Conservation (phyloP, 768 basidiomycete genomes). For the Hysterangium stoloniferum region DNA sequence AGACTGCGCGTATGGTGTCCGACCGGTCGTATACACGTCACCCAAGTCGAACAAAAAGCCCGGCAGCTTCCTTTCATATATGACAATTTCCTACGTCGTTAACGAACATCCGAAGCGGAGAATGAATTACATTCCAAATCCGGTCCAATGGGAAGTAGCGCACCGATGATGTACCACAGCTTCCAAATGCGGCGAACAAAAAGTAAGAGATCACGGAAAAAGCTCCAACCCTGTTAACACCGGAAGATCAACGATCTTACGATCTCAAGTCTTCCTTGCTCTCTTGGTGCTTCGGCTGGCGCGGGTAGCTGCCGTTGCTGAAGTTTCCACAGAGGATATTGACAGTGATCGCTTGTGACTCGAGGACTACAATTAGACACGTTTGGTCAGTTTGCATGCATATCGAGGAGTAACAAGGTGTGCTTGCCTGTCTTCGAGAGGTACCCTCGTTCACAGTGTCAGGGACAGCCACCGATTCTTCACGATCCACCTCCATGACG, state of each 20-base stretch:
- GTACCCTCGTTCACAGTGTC: constrained; percentile 44
- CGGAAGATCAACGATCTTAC: background rate
- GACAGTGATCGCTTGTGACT: constrained; percentile 16
- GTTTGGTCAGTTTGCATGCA: background rate
- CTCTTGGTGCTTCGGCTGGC: constrained; percentile 7
- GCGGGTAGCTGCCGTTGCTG: constrained; percentile 11
- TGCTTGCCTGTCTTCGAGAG: constrained; percentile 5
- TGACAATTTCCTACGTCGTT: too few species aligned
- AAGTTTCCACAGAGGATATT: constrained; percentile 15
- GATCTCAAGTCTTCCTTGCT: background rate
- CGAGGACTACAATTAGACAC: background rate
- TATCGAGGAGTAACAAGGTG: constrained; percentile 18
- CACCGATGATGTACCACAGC: background rate
- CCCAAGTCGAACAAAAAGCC: background rate
- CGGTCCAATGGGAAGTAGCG: background rate
- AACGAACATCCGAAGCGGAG: background rate
- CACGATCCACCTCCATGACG: constrained; percentile 6
- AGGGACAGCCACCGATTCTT: constrained; percentile 51
- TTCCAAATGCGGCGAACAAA: background rate
- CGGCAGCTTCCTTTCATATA: too few species aligned
- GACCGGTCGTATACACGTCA: background rate
- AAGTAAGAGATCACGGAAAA: background rate
- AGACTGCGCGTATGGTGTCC: background rate
- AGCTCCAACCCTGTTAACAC: too few species aligned
- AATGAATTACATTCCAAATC: background rate